Percentiles rank a stretch among this genome's conserved stretches.
Evolutionary conservation across 2,329 filamentous ascomycete species (phyloP).

Genomic region (Colletotrichum simmondsii): DNA sequence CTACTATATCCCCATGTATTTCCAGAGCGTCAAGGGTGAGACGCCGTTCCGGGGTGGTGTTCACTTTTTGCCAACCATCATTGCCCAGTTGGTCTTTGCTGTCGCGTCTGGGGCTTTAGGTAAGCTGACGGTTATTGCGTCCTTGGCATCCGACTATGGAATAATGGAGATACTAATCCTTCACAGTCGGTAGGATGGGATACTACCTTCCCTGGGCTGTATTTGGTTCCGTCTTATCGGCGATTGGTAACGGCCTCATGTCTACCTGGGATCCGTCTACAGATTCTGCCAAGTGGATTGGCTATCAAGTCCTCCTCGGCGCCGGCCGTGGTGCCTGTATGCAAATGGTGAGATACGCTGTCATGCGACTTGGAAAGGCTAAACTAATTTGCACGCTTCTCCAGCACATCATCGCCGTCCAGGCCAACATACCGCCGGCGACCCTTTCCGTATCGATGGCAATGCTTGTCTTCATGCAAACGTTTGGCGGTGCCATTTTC

Average conservation of each 20-base stretch:
- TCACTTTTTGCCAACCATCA: conserved; percentile 52
- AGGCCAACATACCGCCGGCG: conserved; percentile 39
- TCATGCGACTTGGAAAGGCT: conserved; percentile 35
- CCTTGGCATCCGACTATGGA: not conserved
- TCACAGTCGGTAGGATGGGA: conserved; percentile 42
- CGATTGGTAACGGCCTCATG: conserved; percentile 49
- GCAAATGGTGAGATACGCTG: conserved; percentile 48
- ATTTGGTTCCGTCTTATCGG: conserved; percentile 48
- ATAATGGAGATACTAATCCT: not conserved
- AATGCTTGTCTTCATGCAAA: conserved; percentile 50
- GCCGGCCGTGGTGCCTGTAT: conserved; percentile 55
- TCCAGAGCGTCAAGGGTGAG: conserved; percentile 58
- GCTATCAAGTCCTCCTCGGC: conserved; percentile 60
- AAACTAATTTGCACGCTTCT: not conserved
- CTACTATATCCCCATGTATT: conserved; percentile 63
- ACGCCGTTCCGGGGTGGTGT: conserved; percentile 50
- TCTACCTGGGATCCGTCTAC: conserved; percentile 49
- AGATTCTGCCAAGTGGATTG: conserved; percentile 52
- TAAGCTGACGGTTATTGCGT: conserved; percentile 13
- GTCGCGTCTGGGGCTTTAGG: conserved; percentile 47
- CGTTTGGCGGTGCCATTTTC: conserved; percentile 59
- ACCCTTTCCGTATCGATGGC: conserved; percentile 42
- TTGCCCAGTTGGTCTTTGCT: conserved; percentile 49
- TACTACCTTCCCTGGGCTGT: conserved; percentile 40
- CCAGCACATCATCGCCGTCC: conserved; percentile 41